These are phyloP conservation scores for Oidiodendron maius DNA, from an alignment of 495 filamentous ascomycete species.

Conservation along the genomic window DNA sequence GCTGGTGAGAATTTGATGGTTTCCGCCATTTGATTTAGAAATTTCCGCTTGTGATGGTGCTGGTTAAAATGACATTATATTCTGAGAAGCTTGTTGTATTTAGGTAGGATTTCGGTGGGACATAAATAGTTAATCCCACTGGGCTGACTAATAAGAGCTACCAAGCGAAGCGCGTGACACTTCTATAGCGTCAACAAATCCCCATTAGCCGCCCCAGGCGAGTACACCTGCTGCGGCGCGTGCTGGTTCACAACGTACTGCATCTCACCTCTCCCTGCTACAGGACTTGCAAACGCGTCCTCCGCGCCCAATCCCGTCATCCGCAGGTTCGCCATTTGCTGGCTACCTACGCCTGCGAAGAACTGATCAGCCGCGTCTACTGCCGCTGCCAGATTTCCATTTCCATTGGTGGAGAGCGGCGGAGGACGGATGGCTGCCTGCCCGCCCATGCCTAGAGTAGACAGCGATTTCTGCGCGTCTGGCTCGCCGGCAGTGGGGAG, in stretches of 20 bases:
- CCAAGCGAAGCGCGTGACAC: too few relatives aligned
- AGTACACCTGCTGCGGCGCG: conserved; percentile 53
- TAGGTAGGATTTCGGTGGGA: too few relatives aligned
- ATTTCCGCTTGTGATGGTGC: too few relatives aligned
- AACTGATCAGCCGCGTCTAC: conserved; percentile 80
- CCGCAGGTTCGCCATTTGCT: conserved; percentile 65
- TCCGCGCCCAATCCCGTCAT: conserved; percentile 44
- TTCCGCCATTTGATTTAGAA: conserved; percentile 14
- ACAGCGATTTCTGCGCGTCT: conserved; percentile 45
- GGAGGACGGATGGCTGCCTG: conserved; percentile 27
- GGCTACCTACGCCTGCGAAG: conserved; percentile 66
- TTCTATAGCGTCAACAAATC: conserved; percentile 51
- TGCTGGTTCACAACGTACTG: conserved; percentile 65
- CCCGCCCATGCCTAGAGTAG: conserved; percentile 43
- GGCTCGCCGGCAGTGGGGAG: conserved; percentile 37
- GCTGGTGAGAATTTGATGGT: conserved; percentile 11
- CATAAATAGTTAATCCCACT: too few relatives aligned
- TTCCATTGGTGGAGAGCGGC: conserved; percentile 4
- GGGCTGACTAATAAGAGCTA: too few relatives aligned
- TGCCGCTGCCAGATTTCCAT: conserved; percentile 55
- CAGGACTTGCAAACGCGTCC: conserved; percentile 36
- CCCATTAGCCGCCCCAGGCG: conserved; percentile 44
- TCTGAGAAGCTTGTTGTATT: too few relatives aligned
- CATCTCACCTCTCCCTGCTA: conserved; percentile 25
- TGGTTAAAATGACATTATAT: too few relatives aligned